phyloP scores from a whole-genome alignment of 352 stramenopile genomes.

The Elongisporangium prolatum region DNA sequence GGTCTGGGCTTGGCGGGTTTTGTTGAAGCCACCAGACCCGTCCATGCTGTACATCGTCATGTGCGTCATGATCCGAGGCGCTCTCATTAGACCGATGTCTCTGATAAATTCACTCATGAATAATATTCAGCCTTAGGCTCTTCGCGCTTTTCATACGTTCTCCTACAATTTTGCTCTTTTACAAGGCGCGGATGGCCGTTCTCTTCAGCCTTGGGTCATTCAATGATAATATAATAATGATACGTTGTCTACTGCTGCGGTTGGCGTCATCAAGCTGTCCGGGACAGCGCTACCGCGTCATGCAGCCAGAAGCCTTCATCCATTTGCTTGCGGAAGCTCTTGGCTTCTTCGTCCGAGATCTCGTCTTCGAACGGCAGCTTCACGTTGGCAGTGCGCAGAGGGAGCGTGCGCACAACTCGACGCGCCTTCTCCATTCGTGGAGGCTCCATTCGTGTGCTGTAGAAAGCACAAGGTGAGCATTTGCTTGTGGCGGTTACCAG shows the following conservation, averaged over 20 bases:
- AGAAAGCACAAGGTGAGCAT: neutral
- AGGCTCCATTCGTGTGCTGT: neutral
- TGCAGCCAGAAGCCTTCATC: neutral
- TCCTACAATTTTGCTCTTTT: neutral
- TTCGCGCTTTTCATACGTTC: neutral
- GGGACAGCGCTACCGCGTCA: neutral
- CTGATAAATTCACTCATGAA: too few relatives aligned
- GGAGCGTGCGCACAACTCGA: neutral
- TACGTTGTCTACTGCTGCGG: neutral
- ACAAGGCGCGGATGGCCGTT: neutral
- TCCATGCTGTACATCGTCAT: neutral
- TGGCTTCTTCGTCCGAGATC: neutral
- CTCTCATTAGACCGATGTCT: too few relatives aligned
- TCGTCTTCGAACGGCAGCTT: neutral
- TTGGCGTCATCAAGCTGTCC: neutral
- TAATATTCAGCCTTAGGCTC: neutral
- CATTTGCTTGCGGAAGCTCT: neutral
- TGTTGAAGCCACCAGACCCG: neutral
- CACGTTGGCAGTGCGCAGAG: neutral
- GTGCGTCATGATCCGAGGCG: too few relatives aligned
- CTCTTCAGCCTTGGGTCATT: neutral
- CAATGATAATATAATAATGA: neutral
- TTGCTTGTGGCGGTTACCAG: neutral
- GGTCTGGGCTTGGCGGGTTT: neutral
- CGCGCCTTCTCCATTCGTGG: neutral